Evolutionary conservation across 2,329 filamentous ascomycete genomes (phyloP).

Genomic region (Pseudogymnoascus sp.): DNA sequence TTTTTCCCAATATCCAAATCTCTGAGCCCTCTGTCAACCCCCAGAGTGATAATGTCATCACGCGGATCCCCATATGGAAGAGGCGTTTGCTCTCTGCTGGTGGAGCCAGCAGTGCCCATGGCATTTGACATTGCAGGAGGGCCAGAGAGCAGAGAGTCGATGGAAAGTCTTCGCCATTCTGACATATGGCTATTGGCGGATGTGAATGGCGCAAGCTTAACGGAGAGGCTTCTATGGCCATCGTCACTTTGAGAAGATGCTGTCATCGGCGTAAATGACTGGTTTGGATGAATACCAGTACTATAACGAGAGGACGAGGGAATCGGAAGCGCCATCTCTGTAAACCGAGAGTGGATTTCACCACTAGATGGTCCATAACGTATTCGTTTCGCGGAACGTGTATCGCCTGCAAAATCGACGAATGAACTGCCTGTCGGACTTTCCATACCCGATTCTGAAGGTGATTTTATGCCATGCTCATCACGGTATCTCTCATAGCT

Average conservation of each 20-base stretch:
- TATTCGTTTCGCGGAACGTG: slow-evolving; percentile 18
- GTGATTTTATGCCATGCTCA: slow-evolving; percentile 17
- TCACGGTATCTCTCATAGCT: slow-evolving; percentile 21
- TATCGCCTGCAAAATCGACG: slow-evolving; percentile 9
- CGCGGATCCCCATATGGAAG: slow-evolving; percentile 16
- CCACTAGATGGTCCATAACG: slow-evolving; percentile 16
- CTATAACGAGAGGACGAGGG: slow-evolving; percentile 12
- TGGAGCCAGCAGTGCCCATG: slow-evolving; percentile 14
- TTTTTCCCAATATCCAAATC: slow-evolving; percentile 65
- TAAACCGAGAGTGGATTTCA: slow-evolving; percentile 1
- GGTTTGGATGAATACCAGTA: slow-evolving; percentile 5
- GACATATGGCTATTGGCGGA: slow-evolving; percentile 22
- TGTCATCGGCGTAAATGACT: slow-evolving; percentile 29
- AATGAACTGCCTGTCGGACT: slow-evolving; percentile 16
- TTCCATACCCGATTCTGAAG: slow-evolving; percentile 20
- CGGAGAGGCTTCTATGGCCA: slow-evolving; percentile 30
- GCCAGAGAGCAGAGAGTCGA: slow-evolving; percentile 54
- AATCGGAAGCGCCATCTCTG: slow-evolving; percentile 20
- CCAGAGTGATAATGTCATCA: slow-evolving; percentile 47
- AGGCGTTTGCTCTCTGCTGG: slow-evolving; percentile 12
- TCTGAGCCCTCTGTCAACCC: slow-evolving; percentile 60
- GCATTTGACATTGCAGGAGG: slow-evolving; percentile 31
- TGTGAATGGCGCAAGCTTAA: slow-evolving; percentile 18
- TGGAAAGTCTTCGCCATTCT: slow-evolving; percentile 49
- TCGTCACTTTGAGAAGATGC: slow-evolving; percentile 36